phyloP scores from a whole-genome alignment of 164 flowering plant species.

The Paratinospora sagittata region DNA sequence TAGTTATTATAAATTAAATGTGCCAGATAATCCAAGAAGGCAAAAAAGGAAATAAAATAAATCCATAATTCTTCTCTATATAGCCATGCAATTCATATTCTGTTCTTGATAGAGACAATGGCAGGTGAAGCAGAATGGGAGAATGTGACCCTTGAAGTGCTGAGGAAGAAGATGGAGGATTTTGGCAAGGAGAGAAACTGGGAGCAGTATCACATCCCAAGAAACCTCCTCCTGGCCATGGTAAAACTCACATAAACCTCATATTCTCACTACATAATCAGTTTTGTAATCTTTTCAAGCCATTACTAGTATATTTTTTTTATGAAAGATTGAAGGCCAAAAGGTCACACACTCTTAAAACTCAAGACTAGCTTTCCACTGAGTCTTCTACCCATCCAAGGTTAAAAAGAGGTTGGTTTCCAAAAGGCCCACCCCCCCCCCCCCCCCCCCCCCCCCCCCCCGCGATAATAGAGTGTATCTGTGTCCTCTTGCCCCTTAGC shows the following conservation, averaged over 20 bases:
- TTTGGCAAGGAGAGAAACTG: conserved; percentile 15
- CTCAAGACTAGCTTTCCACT: too few species aligned
- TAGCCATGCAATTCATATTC: neutral
- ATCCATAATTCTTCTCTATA: neutral
- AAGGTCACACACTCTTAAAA: neutral
- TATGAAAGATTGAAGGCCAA: neutral
- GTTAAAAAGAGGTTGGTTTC: too few species aligned
- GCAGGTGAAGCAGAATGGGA: conserved; percentile 3
- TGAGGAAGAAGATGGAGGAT: conserved; percentile 17
- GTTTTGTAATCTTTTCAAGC: too few species aligned
- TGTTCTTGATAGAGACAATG: neutral
- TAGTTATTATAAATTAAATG: neutral
- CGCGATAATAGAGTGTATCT: too few species aligned
- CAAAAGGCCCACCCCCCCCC: too few species aligned
- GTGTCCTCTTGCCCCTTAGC: too few species aligned
- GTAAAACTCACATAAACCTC: conserved; percentile 7
- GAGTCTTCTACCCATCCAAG: too few species aligned
- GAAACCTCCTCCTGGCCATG: conserved; percentile 13
- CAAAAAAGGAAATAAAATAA: neutral
- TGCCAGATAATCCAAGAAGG: neutral
- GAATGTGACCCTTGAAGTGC: conserved; percentile 10
- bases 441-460: too few species aligned
- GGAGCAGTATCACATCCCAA: conserved; percentile 15
- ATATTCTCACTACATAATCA: neutral
- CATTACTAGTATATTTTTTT: neutral